Conservation (phyloP, 2,329 filamentous ascomycete species). For the Eutypa lata region DNA sequence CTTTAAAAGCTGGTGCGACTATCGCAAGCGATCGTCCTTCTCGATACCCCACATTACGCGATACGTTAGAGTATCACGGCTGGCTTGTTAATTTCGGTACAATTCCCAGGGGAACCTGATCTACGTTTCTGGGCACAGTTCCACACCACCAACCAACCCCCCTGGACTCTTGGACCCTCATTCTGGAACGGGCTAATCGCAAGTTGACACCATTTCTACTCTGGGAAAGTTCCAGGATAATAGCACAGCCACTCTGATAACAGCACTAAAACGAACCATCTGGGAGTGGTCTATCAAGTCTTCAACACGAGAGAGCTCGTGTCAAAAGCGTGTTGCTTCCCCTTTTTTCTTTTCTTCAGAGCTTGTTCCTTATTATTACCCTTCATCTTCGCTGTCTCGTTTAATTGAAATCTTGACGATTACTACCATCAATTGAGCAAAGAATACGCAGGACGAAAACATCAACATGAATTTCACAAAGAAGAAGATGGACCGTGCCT, state of each 20-base stretch:
- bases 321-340: background rate
- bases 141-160: constrained; percentile 1
- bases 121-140: constrained; percentile 9
- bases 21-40: background rate
- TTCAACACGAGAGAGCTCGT: background rate
- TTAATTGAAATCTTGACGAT: background rate
- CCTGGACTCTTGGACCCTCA: background rate
- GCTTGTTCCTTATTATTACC: constrained; percentile 2
- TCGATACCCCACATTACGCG: constrained; percentile 1
- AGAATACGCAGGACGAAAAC: constrained; percentile 2
- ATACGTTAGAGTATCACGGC: background rate
- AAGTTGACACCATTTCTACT: background rate
- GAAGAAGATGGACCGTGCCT: constrained; percentile 93
- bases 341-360: constrained; percentile 3
- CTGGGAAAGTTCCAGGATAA: background rate
- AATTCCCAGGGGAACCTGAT: constrained; percentile 4
- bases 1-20: background rate
- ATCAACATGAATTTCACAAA: constrained; percentile 61
- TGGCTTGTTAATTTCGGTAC: background rate
- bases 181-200: constrained; percentile 1
- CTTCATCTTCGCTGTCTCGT: background rate
- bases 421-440: constrained; percentile 5
- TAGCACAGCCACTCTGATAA: constrained; percentile 7
- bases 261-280: background rate
- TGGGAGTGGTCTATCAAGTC: background rate